Conservation (phyloP, 805 yeast genomes). For the Saitoella complicata region DNA sequence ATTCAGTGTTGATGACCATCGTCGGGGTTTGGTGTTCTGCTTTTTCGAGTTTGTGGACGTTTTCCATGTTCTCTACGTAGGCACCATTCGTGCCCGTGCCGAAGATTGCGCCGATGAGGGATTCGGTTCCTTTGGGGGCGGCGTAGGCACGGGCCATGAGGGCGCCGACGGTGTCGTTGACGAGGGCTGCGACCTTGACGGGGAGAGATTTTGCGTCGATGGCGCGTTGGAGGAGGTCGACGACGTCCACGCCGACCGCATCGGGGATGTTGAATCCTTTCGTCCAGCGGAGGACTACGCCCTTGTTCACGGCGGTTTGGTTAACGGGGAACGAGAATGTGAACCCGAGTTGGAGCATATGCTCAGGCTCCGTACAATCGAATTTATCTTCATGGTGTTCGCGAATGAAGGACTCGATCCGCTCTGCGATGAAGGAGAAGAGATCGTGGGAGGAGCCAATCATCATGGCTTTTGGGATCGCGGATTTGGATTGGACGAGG, state of each 20-base stretch:
- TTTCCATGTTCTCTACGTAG: slow-evolving; percentile 59
- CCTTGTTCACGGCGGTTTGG: slow-evolving; percentile 65
- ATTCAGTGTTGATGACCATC: slow-evolving; percentile 44
- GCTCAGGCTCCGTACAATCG: slow-evolving; percentile 15
- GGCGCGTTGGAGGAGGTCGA: slow-evolving; percentile 50
- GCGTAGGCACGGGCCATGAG: slow-evolving; percentile 75
- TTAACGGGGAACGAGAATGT: slow-evolving; percentile 88
- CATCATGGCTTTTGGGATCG: slow-evolving; percentile 67
- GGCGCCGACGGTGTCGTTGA: slow-evolving; percentile 94
- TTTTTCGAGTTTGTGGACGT: slow-evolving; percentile 50
- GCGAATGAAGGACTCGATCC: slow-evolving; percentile 47
- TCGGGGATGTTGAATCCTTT: slow-evolving; percentile 84
- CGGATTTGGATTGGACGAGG: slow-evolving; percentile 57
- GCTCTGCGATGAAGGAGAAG: slow-evolving; percentile 58
- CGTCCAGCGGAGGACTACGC: slow-evolving; percentile 85
- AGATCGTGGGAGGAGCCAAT: slow-evolving; percentile 48
- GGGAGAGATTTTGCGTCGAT: slow-evolving; percentile 44
- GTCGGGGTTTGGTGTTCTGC: slow-evolving; percentile 24
- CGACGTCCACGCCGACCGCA: slow-evolving; percentile 73
- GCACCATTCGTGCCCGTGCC: slow-evolving; percentile 99
- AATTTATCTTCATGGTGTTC: slow-evolving; percentile 43
- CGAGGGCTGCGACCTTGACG: slow-evolving; percentile 59
- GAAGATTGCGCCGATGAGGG: slow-evolving; percentile 77
- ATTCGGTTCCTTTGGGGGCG: slow-evolving; percentile 38
- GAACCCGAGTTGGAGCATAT: slow-evolving; percentile 61